These are phyloP conservation scores for Fusarium coicis DNA, from an alignment of 2,329 filamentous ascomycete genomes.

Conservation along the genomic window DNA sequence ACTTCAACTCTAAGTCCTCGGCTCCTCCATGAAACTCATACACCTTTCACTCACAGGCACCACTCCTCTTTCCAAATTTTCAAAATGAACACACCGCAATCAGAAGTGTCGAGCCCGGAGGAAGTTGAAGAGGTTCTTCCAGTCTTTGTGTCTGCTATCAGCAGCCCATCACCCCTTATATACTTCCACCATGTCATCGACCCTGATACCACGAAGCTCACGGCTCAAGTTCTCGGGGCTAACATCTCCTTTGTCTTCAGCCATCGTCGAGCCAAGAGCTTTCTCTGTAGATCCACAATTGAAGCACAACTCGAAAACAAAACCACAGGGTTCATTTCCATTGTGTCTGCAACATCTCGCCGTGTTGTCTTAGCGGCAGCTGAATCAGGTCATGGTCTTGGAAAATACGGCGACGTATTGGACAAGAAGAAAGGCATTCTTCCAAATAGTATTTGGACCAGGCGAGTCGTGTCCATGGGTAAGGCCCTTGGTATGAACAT, in stretches of 20 bases:
- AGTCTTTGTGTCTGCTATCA: slow-evolving; percentile 40
- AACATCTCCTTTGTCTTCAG: slow-evolving; percentile 47
- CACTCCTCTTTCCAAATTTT: not conserved
- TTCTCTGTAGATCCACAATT: slow-evolving; percentile 4
- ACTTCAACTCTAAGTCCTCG: not conserved
- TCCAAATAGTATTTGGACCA: slow-evolving; percentile 47
- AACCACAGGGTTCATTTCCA: slow-evolving; percentile 48
- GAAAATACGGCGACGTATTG: slow-evolving; percentile 45
- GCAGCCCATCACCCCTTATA: slow-evolving; percentile 21
- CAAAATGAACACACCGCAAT: not conserved
- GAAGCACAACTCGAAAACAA: slow-evolving; percentile 40
- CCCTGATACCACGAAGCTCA: slow-evolving; percentile 36
- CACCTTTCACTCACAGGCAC: not conserved
- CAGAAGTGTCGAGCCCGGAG: slow-evolving; percentile 11
- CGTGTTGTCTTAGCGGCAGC: slow-evolving; percentile 48
- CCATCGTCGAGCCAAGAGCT: slow-evolving; percentile 39
- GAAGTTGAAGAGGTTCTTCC: slow-evolving; percentile 17
- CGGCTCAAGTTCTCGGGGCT: slow-evolving; percentile 47
- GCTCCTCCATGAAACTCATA: slow-evolving; percentile 5
- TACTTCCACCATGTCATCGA: slow-evolving; percentile 50
- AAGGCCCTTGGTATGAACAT: slow-evolving; percentile 46
- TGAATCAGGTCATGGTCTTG: slow-evolving; percentile 49
- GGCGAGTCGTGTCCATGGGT: slow-evolving; percentile 46
- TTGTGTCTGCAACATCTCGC: slow-evolving; percentile 23
- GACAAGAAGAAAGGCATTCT: slow-evolving; percentile 40